Evolutionary conservation across 1,284 basidiomycete genomes (phyloP).

Genomic region (Wolfiporia cocos): DNA sequence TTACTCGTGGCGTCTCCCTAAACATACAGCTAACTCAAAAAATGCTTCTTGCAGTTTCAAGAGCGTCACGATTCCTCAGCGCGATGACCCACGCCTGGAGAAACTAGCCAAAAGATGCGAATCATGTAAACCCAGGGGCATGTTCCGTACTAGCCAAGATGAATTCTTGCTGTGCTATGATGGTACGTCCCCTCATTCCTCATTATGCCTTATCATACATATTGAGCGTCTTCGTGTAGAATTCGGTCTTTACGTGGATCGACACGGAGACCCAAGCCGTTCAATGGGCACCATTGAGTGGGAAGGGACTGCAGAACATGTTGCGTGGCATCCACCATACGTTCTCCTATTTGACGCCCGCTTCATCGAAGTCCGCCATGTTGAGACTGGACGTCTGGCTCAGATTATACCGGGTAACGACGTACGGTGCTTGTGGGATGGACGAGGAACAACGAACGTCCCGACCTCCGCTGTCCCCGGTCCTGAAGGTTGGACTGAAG

Average conservation of each 20-base stretch:
- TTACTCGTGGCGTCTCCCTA: slow-evolving; percentile 7
- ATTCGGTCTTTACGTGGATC: slow-evolving; percentile 88
- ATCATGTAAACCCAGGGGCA: slow-evolving; percentile 78
- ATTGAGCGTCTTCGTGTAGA: slow-evolving; percentile 40
- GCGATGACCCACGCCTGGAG: slow-evolving; percentile 69
- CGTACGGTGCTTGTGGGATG: slow-evolving; percentile 86
- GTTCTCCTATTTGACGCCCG: slow-evolving; percentile 87
- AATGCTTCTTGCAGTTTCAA: slow-evolving; percentile 52
- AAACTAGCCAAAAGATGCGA: slow-evolving; percentile 81
- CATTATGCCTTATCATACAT: neutral
- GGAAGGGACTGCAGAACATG: slow-evolving; percentile 88
- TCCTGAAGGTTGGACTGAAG: slow-evolving; percentile 35
- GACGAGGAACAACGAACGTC: slow-evolving; percentile 47
- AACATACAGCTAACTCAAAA: neutral
- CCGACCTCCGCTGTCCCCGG: slow-evolving; percentile 31
- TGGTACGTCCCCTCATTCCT: slow-evolving; percentile 39
- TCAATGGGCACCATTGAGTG: slow-evolving; percentile 80
- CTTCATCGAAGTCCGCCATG: slow-evolving; percentile 91
- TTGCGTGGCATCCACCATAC: slow-evolving; percentile 86
- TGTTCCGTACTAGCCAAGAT: slow-evolving; percentile 85
- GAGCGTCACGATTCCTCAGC: slow-evolving; percentile 81
- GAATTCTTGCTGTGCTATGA: slow-evolving; percentile 94
- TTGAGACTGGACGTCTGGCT: slow-evolving; percentile 77
- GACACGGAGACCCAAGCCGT: slow-evolving; percentile 82
- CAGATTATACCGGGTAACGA: slow-evolving; percentile 87